phyloP scores from a whole-genome alignment of 768 basidiomycete genomes.

The Boletus vermiculosoides region DNA sequence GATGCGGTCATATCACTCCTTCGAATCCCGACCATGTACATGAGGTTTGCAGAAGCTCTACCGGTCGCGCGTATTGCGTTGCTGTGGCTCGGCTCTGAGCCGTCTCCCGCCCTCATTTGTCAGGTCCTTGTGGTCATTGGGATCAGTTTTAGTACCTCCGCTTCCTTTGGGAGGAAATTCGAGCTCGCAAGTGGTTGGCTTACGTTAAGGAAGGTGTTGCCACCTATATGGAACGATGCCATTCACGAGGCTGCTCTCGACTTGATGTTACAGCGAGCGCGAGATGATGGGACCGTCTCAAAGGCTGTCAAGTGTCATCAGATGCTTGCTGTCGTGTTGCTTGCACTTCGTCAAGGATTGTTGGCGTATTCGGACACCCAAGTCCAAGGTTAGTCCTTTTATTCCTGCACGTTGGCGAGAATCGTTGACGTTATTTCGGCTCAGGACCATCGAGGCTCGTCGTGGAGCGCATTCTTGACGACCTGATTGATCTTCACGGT shows the following conservation, averaged over 20 bases:
- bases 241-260: constrained; percentile 72
- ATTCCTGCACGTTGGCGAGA: no score
- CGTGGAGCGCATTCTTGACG: constrained; percentile 49
- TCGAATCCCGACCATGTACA: constrained; percentile 52
- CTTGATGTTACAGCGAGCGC: constrained; percentile 56
- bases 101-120: constrained; percentile 54
- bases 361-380: constrained; percentile 28
- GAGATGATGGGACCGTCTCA: neutral
- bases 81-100: constrained; percentile 76
- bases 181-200: constrained; percentile 86
- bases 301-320: constrained; percentile 55
- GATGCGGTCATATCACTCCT: constrained; percentile 62
- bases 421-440: neutral
- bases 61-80: constrained; percentile 79
- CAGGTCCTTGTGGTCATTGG: constrained; percentile 61
- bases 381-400: constrained; percentile 14
- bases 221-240: constrained; percentile 61
- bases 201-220: constrained; percentile 65
- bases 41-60: constrained; percentile 69
- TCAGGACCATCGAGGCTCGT: constrained; percentile 25
- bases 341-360: constrained; percentile 62
- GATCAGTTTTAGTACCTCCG: constrained; percentile 51
- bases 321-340: constrained; percentile 70
- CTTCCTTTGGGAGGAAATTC: constrained; percentile 76
- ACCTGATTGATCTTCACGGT: constrained; percentile 66